Evolutionary conservation across 352 stramenopile species (phyloP).

Genomic region (Pythium aquatile): DNA sequence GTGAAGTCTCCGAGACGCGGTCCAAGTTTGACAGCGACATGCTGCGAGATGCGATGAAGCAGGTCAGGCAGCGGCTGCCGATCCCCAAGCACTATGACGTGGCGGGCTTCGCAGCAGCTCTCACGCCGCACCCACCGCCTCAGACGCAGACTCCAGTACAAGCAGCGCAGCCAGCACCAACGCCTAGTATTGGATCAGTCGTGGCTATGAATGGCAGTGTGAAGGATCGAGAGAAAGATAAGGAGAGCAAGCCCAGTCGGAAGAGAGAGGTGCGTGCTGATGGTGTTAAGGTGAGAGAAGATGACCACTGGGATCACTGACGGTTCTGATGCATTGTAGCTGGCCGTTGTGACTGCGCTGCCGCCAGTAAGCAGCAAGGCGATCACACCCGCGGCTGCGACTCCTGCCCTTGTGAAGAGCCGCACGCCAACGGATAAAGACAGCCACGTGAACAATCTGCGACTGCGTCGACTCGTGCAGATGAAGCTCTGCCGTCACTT

Average conservation of each 20-base stretch:
- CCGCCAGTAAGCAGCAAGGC: constrained; percentile 1
- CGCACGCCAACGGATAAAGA: constrained; percentile 26
- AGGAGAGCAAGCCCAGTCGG: constrained; percentile 15
- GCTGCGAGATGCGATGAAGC: constrained; percentile 38
- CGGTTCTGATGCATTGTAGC: constrained; percentile 4
- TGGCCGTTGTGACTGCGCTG: constrained; percentile 3
- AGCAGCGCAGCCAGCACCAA: not conserved
- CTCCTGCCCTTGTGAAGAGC: constrained; percentile 28
- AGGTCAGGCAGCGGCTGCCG: constrained; percentile 43
- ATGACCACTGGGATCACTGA: not conserved
- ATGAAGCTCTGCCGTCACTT: constrained; percentile 64
- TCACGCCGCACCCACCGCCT: constrained; percentile 4
- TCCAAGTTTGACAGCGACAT: constrained; percentile 26
- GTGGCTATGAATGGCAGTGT: not conserved
- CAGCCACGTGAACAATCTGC: constrained; percentile 42
- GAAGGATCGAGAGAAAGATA: not conserved
- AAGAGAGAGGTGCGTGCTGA: constrained; percentile 23
- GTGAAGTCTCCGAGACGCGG: not conserved
- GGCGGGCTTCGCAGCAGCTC: constrained; percentile 6
- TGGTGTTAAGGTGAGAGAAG: not conserved
- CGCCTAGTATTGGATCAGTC: not conserved
- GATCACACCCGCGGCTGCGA: constrained; percentile 21
- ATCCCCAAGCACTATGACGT: constrained; percentile 36
- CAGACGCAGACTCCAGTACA: not conserved
- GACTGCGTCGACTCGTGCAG: constrained; percentile 66